A percentile compares a stretch with the other conserved stretches of the same genome.
These are phyloP conservation scores for Cercophora sp. DNA, from an alignment of 495 filamentous ascomycete genomes.

Conservation along the genomic window DNA sequence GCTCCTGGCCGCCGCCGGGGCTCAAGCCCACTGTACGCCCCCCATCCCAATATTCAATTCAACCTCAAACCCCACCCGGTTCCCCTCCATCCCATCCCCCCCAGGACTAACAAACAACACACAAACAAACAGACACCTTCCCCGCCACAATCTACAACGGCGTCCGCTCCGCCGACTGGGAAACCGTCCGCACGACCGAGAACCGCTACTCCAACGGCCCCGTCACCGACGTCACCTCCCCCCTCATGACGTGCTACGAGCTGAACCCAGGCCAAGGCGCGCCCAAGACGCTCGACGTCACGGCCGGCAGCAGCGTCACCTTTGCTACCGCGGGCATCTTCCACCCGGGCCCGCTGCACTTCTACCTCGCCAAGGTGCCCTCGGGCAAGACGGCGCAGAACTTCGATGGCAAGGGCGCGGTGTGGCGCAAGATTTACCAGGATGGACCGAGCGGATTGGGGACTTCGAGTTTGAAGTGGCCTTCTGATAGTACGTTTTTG, in stretches of 20 bases:
- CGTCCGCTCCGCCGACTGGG: constrained; percentile 38
- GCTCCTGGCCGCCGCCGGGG: no score
- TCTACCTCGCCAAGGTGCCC: constrained; percentile 49
- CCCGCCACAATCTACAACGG: constrained; percentile 23
- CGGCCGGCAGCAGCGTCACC: constrained; percentile 11
- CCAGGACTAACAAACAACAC: no score
- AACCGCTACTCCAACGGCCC: constrained; percentile 36
- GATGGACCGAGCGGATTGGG: constrained; percentile 36
- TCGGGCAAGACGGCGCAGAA: constrained; percentile 38
- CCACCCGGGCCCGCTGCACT: constrained; percentile 42
- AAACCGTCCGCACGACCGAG: constrained; percentile 46
- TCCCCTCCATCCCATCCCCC: no score
- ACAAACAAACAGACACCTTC: constrained; percentile 27
- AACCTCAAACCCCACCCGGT: no score
- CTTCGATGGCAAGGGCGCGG: constrained; percentile 46
- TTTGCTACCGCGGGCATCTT: constrained; percentile 22
- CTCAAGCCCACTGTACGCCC: no score
- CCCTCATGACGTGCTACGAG: constrained; percentile 42
- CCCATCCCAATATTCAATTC: no score
- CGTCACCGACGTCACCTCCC: constrained; percentile 37
- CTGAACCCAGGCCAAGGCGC: constrained; percentile 18
- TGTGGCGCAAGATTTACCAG: constrained; percentile 53
- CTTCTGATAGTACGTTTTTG: constrained; percentile 31
- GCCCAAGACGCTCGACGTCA: constrained; percentile 26
- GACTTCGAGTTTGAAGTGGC: constrained; percentile 39